Evolutionary conservation across 202 grass and related monocot species (phyloP).

Genomic region (Setaria viridis): DNA sequence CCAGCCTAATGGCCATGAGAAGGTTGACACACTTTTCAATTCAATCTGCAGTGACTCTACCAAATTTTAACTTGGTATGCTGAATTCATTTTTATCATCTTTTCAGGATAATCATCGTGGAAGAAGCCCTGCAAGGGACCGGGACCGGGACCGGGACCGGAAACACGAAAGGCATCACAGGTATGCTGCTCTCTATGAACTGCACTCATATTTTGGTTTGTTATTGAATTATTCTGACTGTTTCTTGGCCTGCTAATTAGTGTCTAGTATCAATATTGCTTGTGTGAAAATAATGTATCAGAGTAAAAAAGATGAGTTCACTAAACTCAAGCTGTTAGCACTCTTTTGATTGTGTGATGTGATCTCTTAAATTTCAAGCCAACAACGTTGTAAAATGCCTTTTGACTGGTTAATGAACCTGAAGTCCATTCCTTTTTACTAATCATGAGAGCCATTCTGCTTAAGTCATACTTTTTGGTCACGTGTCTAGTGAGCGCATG

Average conservation of each 20-base stretch:
- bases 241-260: conserved; percentile 20
- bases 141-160: conserved; percentile 49
- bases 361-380: neutral
- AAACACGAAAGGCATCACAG: conserved; percentile 61
- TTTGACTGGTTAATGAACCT: neutral
- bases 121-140: conserved; percentile 68
- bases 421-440: neutral
- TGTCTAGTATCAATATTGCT: conserved; percentile 6
- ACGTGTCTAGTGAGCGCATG: neutral
- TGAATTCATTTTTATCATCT: conserved; percentile 35
- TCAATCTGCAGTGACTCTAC: neutral
- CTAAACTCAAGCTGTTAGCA: conserved; percentile 11
- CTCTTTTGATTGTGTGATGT: neutral
- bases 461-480: neutral
- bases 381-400: neutral
- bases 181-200: conserved; percentile 39
- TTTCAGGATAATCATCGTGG: conserved; percentile 73
- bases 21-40: conserved; percentile 43
- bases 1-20: conserved; percentile 63
- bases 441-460: neutral
- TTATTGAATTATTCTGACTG: neutral
- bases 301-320: neutral
- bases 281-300: neutral
- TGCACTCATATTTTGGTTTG: conserved; percentile 10
- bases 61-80: conserved; percentile 7